Conservation (phyloP, 2,329 filamentous ascomycete species). For the Coniella lustricola region DNA sequence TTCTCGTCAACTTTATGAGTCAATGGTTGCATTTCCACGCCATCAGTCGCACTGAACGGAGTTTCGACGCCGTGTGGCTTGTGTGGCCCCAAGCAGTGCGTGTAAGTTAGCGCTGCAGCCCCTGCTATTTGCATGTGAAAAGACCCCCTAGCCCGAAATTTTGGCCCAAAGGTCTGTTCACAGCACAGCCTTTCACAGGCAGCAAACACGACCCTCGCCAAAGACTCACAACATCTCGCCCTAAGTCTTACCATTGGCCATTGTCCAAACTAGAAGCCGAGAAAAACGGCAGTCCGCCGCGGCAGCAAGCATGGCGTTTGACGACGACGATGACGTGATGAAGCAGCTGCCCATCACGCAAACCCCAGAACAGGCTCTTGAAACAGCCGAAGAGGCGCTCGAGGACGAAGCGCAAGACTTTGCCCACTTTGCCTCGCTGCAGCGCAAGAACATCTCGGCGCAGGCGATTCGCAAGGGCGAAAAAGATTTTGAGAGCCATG, state of each 20-base stretch:
- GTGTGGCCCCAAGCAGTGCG: not conserved
- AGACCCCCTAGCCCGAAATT: no score
- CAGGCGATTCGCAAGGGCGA: slow-evolving; percentile 82
- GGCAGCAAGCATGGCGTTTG: slow-evolving; percentile 21
- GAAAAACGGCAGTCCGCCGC: not conserved
- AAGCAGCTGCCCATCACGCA: slow-evolving; percentile 17
- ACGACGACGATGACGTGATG: slow-evolving; percentile 24
- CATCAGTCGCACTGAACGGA: no score
- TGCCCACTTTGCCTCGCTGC: slow-evolving; percentile 55
- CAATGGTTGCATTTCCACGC: no score
- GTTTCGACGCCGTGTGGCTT: no score
- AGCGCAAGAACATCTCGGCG: slow-evolving; percentile 43
- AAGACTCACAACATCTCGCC: not conserved
- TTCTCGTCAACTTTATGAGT: no score
- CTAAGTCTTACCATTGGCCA: not conserved
- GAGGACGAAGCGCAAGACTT: slow-evolving; percentile 85
- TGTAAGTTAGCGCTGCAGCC: no score
- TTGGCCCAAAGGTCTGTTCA: not conserved
- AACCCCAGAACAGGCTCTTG: slow-evolving; percentile 24
- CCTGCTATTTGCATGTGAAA: no score
- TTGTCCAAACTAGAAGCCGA: no score
- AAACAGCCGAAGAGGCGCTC: slow-evolving; percentile 49
- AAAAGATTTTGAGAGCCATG: slow-evolving; percentile 95
- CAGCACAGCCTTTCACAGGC: not conserved
- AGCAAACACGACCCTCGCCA: not conserved